Conservation (phyloP, 108 stramenopile genomes). For the Nannochloropsis oceanica region DNA sequence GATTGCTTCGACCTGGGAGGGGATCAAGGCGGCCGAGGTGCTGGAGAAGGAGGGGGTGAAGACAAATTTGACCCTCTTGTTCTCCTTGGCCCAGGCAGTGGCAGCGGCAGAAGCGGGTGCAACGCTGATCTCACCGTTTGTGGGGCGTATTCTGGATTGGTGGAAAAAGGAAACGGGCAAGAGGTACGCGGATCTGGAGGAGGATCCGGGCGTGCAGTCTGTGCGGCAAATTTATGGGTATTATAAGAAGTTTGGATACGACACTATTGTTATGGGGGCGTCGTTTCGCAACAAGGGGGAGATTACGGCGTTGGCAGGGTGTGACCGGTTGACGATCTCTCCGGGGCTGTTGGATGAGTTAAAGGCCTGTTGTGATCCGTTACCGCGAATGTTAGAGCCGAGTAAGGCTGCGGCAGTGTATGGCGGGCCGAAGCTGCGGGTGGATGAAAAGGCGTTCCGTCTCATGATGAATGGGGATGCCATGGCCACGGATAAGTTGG, state of each 20-base stretch:
- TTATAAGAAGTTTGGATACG: constrained; percentile 86
- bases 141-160: constrained; percentile 94
- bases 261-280: constrained; percentile 94
- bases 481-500: constrained; percentile 80
- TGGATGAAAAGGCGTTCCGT: constrained; percentile 75
- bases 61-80: constrained; percentile 88
- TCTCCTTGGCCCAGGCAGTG: constrained; percentile 65
- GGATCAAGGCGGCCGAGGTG: constrained; percentile 73
- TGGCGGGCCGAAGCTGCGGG: constrained; percentile 11
- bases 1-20: constrained; percentile 96
- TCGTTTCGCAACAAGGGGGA: constrained; percentile 62
- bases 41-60: constrained; percentile 82
- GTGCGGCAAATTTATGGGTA: constrained; percentile 76
- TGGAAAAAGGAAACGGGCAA: constrained; percentile 57
- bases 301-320: constrained; percentile 44
- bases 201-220: constrained; percentile 77
- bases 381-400: constrained; percentile 20
- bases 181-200: constrained; percentile 47
- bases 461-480: constrained; percentile 75
- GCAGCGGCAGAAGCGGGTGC: constrained; percentile 86
- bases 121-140: constrained; percentile 87
- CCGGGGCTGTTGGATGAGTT: constrained; percentile 40
- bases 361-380: neutral
- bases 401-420: constrained; percentile 5
- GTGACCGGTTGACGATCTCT: constrained; percentile 46